Conservation (phyloP, 768 basidiomycete genomes). For the Dacryopinax primogenitus region DNA sequence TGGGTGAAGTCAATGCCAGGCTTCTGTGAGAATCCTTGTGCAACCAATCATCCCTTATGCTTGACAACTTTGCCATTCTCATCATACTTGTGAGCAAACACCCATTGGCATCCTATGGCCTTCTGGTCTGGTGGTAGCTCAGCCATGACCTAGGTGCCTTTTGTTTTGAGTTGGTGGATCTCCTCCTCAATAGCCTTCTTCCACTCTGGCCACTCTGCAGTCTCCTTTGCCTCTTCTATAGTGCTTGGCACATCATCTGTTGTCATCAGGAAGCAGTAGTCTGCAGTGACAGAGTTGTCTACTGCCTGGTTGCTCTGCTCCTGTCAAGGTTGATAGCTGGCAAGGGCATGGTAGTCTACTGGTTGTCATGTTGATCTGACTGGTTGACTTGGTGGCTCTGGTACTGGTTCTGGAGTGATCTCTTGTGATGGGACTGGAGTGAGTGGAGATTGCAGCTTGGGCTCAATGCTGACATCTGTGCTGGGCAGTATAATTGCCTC, state of each 20-base stretch:
- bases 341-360: no score
- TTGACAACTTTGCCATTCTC: constrained; percentile 16
- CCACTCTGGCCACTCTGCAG: constrained; percentile 13
- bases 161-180: constrained; percentile 14
- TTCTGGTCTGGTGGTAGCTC: constrained; percentile 18
- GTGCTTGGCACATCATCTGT: neutral
- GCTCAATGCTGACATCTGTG: no score
- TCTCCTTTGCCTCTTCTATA: neutral
- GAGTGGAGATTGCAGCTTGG: no score
- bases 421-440: no score
- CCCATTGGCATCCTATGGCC: constrained; percentile 20
- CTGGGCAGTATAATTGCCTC: no score
- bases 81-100: constrained; percentile 22
- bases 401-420: no score
- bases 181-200: constrained; percentile 17
- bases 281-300: no score
- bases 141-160: constrained; percentile 13
- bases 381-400: no score
- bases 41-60: constrained; percentile 31
- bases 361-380: no score
- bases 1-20: constrained; percentile 29
- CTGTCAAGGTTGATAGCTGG: no score
- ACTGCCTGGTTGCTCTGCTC: no score
- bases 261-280: neutral
- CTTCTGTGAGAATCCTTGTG: constrained; percentile 31